These are phyloP conservation scores for Calvatia gigantea DNA, from an alignment of 768 basidiomycete genomes.

Conservation along the genomic window DNA sequence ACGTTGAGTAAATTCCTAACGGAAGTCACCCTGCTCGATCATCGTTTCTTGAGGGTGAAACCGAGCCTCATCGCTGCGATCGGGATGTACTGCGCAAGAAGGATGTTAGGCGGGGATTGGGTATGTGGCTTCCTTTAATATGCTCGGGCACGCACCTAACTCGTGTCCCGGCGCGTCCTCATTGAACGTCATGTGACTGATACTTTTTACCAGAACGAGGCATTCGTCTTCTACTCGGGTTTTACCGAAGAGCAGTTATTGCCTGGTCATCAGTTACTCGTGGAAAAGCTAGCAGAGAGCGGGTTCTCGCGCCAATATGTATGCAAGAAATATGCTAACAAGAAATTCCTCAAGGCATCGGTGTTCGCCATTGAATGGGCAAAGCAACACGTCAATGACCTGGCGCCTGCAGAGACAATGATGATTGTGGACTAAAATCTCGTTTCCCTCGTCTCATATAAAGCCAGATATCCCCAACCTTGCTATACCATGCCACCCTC, in stretches of 20 bases:
- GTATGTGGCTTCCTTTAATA: conserved; percentile 50
- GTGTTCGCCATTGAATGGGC: conserved; percentile 77
- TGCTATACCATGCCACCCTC: background rate
- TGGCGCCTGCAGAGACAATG: conserved; percentile 38
- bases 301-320: conserved; percentile 84
- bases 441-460: background rate
- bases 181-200: conserved; percentile 33
- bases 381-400: conserved; percentile 40
- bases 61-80: conserved; percentile 93
- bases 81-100: conserved; percentile 94
- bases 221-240: conserved; percentile 90
- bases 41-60: conserved; percentile 90
- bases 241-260: conserved; percentile 87
- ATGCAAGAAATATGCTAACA: conserved; percentile 95
- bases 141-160: conserved; percentile 13
- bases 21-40: conserved; percentile 90
- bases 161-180: conserved; percentile 15
- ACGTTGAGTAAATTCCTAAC: conserved; percentile 97
- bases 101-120: conserved; percentile 95
- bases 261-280: conserved; percentile 75
- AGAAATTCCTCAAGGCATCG: conserved; percentile 95
- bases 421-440: conserved; percentile 37
- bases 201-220: conserved; percentile 61
- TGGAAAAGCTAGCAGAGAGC: conserved; percentile 77
- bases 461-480: conserved; percentile 8